A percentile compares a stretch with the other conserved stretches of the same genome.
Conservation (phyloP, 495 filamentous ascomycete genomes). For the Aspergillus cavernicola region DNA sequence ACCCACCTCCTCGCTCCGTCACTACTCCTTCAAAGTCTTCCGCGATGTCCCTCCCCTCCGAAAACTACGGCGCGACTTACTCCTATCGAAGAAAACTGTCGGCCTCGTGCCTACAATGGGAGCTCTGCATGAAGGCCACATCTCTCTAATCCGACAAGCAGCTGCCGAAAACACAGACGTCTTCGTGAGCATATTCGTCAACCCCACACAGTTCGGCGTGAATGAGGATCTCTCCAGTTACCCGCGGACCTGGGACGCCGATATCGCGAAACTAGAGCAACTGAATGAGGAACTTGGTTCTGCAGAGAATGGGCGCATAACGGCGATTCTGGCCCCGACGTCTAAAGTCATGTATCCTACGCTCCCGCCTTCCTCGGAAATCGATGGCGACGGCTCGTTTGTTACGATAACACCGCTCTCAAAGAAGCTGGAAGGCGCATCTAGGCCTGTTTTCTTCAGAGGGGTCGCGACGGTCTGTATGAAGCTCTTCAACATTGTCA, state of each 20-base stretch:
- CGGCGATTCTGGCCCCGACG: conserved; percentile 80
- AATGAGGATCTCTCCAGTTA: conserved; percentile 85
- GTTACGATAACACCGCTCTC: conserved; percentile 87
- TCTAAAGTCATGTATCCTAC: conserved; percentile 83
- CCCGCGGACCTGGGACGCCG: conserved; percentile 83
- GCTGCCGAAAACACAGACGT: conserved; percentile 80
- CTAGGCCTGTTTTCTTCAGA: conserved; percentile 91
- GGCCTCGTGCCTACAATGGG: conserved; percentile 97
- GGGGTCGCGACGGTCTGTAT: conserved; percentile 95
- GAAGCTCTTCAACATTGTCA: conserved; percentile 93
- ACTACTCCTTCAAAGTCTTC: conserved; percentile 61
- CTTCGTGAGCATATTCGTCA: conserved; percentile 89
- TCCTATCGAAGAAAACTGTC: conserved; percentile 65
- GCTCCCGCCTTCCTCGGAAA: conserved; percentile 75
- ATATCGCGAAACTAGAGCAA: conserved; percentile 59
- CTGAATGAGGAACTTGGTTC: conserved; percentile 64
- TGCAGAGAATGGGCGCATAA: conserved; percentile 60
- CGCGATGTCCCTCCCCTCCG: conserved; percentile 70
- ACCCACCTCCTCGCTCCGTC: conserved; percentile 20
- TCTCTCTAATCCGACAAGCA: conserved; percentile 81
- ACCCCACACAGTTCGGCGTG: conserved; percentile 93
- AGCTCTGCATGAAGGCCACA: conserved; percentile 85
- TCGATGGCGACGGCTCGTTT: conserved; percentile 77
- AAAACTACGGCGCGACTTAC: conserved; percentile 62
- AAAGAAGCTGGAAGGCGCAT: conserved; percentile 74